These are phyloP conservation scores for Syzygium malaccense DNA, from an alignment of 441 rosid genomes.

Conservation along the genomic window DNA sequence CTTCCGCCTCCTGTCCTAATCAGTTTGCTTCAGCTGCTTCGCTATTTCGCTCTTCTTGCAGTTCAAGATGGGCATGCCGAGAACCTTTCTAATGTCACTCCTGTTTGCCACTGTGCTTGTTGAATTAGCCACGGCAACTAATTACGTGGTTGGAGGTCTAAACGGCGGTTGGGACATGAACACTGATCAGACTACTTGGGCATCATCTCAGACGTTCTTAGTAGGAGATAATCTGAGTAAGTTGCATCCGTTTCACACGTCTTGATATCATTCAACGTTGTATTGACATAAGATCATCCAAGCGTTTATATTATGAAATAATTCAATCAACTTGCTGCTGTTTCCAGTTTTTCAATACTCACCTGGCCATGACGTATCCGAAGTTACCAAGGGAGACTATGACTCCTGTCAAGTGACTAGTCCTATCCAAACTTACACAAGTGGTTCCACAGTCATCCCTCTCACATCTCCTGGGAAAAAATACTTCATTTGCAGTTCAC, in stretches of 20 bases:
- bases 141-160: constrained; percentile 54
- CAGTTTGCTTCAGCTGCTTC: neutral
- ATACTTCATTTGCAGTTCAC: constrained; percentile 65
- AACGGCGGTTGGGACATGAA: constrained; percentile 56
- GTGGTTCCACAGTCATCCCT: constrained; percentile 48
- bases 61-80: neutral
- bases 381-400: constrained; percentile 52
- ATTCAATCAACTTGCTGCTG: neutral
- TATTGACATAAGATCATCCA: neutral
- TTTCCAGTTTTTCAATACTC: constrained; percentile 29
- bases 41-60: neutral
- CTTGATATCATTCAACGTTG: neutral
- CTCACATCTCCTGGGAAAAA: constrained; percentile 61
- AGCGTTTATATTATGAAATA: neutral
- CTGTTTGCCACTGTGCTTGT: constrained; percentile 21
- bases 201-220: constrained; percentile 32
- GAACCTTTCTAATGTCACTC: neutral
- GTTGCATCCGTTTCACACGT: neutral
- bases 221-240: constrained; percentile 70
- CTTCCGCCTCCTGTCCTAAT: neutral
- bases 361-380: constrained; percentile 42
- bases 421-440: constrained; percentile 32
- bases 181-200: constrained; percentile 45
- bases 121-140: constrained; percentile 36
- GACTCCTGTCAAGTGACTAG: constrained; percentile 45